These are phyloP conservation scores for Brassica rapa DNA, from an alignment of 345 rosid genomes.

Conservation along the genomic window DNA sequence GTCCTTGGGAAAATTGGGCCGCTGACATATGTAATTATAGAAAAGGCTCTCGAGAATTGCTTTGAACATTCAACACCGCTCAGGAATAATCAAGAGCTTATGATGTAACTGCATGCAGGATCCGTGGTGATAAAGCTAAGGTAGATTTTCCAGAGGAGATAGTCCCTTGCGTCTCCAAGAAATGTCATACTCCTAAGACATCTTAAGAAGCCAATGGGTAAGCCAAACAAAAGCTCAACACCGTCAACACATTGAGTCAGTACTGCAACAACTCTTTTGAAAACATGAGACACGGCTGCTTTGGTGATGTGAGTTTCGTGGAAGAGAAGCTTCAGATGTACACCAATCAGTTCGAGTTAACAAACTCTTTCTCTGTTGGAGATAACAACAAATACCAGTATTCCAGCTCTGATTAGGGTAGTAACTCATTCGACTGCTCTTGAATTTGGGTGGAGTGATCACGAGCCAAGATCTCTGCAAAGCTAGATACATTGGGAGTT, in stretches of 20 bases:
- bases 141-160: slow-evolving; percentile 70
- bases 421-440: slow-evolving; percentile 80
- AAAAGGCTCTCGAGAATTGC: slow-evolving; percentile 95
- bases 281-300: slow-evolving; percentile 51
- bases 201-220: slow-evolving; percentile 45
- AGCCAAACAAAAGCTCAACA: slow-evolving; percentile 37
- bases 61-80: slow-evolving; percentile 93
- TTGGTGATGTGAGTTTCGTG: slow-evolving; percentile 45
- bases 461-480: slow-evolving; percentile 72
- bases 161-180: slow-evolving; percentile 44
- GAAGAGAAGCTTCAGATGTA: slow-evolving; percentile 70
- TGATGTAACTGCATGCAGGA: slow-evolving; percentile 81
- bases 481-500: slow-evolving; percentile 26
- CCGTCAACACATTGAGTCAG: slow-evolving; percentile 29
- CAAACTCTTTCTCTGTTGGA: slow-evolving; percentile 9
- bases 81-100: slow-evolving; percentile 96
- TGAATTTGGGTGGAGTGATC: slow-evolving; percentile 78
- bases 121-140: slow-evolving; percentile 79
- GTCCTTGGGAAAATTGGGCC: slow-evolving; percentile 99
- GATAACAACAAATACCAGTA: slow-evolving; percentile 46
- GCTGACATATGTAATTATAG: slow-evolving; percentile 97
- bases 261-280: slow-evolving; percentile 50
- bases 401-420: slow-evolving; percentile 85
- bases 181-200: slow-evolving; percentile 48
- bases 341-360: slow-evolving; percentile 48